Evolutionary conservation across 257 asterid species (phyloP), one percentile per base, ranked within the genome.

Genomic region (Eustoma russellianum): DNA sequence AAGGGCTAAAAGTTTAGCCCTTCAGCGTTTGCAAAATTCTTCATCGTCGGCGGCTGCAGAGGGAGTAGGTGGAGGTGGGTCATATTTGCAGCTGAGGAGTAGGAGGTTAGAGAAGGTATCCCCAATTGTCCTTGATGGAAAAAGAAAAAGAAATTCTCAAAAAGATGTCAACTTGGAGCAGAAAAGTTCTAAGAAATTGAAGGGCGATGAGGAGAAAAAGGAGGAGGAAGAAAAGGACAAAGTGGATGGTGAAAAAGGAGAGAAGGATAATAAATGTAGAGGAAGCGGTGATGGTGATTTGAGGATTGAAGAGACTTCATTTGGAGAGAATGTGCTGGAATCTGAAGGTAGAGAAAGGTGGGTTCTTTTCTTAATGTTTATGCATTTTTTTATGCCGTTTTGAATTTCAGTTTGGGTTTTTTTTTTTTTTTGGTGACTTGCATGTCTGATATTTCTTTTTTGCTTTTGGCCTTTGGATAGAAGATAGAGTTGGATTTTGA

Each of bases 1-100:
- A 41, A 67, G 77, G 65, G 70, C 77, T 30, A 72, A 63, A 64
- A 62, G 66, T n/a, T 53, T 63, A 40, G 73, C 77, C 40, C 52
- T 59, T 17, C 70, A 71, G 58, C 69, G 77, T 44, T 46, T 66
- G 53, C 55, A 62, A 61, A 53, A 51, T 15, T 52, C 72, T 18
- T 34, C 53, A 15, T 44, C 9, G 8, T 14, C 57, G 8, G 14
- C 33, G 6, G 65, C 38, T n/a, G 51, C 43, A 19, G 62, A 19
- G 34, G 64, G 53, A 13, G 58, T 35, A 69, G 58, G n/a, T 35
- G 64, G 53, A 5, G 46, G 59, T 38, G 73, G 67, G 41, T 63
- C 64, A 19, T 72, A 59, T 61, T 52, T 72, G 51, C 70, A 72
- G 63, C 73, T 72, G 33, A 47, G 78, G 13, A 72, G 63, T 15